Base-by-base conservation (phyloP, 2,329 filamentous ascomycete species). In the Hysterium pulicare region DNA sequence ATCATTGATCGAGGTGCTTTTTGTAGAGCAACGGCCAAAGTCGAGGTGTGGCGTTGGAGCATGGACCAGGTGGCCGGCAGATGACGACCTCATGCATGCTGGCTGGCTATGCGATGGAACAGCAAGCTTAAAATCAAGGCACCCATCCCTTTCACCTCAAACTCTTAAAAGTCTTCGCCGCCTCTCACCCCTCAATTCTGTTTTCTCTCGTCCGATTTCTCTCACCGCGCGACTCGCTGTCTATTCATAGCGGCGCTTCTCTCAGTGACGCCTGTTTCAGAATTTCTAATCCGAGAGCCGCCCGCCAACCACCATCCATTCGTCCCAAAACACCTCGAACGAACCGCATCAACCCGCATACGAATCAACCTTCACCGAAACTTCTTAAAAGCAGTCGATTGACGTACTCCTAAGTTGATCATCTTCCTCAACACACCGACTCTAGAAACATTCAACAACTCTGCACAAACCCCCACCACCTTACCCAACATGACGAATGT, bases 401-500 rank as follows among this genome's bases (percentile, higher is more conserved):
- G 8, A 13, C 24, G 13, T 8, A 7, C 24, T 7, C 24, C 7
- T 28, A 8, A 28, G 8, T 13, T 28, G 24, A 7, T 28, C 24
- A 28, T 15, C 7, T 33, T n/a, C 17, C 17, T 33, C 32, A 48
- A 55, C 48, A 58, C 55, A 58, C 46, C 53, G 53, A 52, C 36
- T n/a, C n/a, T n/a, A n/a, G n/a, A n/a, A n/a, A n/a, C n/a, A n/a
- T n/a, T n/a, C n/a, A n/a, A n/a, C 9, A 16, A 23, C 32, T 37
- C 17, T n/a, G 11, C 17, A 5, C 20, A 38, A 9, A 40, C 11
- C 22, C 20, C 17, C 31, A 35, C 38, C 36, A 38, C 20, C 23
- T 22, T n/a, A 26, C 11, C 13, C 49, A 64, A 43, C 56, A 76
- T 76, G 73, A 68, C 73, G 34, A 58, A 60, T 41, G 54, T 61